Evolutionary conservation across 2,329 filamentous ascomycete species (phyloP), one percentile per base, ranked within the genome.

Genomic region (Colletotrichum noveboracense): DNA sequence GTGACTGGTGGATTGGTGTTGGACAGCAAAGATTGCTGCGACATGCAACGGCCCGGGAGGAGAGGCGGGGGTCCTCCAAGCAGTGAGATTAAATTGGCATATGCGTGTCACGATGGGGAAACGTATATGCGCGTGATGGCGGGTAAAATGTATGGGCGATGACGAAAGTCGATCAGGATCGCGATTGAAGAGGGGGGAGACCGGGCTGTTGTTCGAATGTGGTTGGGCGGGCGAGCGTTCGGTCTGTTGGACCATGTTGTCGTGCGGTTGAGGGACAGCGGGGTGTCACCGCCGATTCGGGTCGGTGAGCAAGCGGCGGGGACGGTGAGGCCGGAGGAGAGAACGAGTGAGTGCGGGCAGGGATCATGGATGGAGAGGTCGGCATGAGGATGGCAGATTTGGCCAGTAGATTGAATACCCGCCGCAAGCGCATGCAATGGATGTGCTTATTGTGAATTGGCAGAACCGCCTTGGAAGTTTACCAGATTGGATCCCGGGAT

Each of bases 201-300:
- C 43, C 18, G 38, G n/a, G 52, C 21, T 30, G n/a, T 28, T 38
- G 16, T 43, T 24, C 14, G n/a, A 34, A 24, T 12, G 66, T 61
- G 26, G 55, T 61, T 61, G 66, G 55, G 18, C n/a, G 28, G 12
- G 28, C 7, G n/a, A 52, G 21, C 36, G 14, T n/a, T 30, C 56
- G 6, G 56, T 30, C 56, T 43, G 18, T 30, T 60, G 24, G 28
- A 28, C 26, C 14, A 32, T 60, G 52, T 16, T 61, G 26, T 60
- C 56, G 56, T 60, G 56, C 43, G 38, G 64, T 52, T 32, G 64
- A 55, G 64, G 55, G 32, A 32, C 48, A 38, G 61, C 61, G 30
- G 61, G 12, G 32, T 30, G 52, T 69, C 66, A 69, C 66, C 66
- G 66, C 66, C 66, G 55, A 69, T 61, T 69, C 52, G 66, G 66